Evolutionary conservation across 2,329 filamentous ascomycete species (phyloP).

Genomic region (Teratosphaeria epicoccoides): DNA sequence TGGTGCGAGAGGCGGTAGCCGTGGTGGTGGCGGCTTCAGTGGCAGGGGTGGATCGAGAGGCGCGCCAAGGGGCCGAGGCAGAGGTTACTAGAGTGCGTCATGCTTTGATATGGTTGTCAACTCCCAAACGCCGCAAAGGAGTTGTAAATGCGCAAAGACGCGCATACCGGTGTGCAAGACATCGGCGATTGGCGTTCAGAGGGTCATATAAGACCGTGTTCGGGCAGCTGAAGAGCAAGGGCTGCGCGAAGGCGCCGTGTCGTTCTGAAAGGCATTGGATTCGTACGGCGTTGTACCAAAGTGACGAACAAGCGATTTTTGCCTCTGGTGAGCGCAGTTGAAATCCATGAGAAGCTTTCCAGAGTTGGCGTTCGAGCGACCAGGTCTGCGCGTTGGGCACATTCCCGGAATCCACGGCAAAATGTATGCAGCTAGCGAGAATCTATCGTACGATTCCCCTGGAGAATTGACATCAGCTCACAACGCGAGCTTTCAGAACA

Average conservation of each 20-base stretch:
- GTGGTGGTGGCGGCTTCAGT: slow-evolving; percentile 14
- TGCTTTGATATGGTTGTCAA: not conserved
- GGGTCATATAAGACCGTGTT: not conserved
- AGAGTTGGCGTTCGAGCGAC: too few species aligned
- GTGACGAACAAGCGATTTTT: too few species aligned
- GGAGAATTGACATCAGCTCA: too few species aligned
- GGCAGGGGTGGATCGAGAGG: slow-evolving; percentile 20
- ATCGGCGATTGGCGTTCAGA: slow-evolving; percentile 2
- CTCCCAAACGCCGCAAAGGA: not conserved
- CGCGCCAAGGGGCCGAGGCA: slow-evolving; percentile 25
- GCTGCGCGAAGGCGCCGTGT: not conserved
- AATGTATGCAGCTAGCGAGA: too few species aligned
- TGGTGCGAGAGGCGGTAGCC: slow-evolving; percentile 19
- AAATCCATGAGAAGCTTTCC: too few species aligned
- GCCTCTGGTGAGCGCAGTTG: too few species aligned
- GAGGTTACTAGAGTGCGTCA: slow-evolving; percentile 21
- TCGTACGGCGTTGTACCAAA: not conserved
- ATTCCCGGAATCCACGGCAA: too few species aligned
- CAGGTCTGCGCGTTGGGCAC: too few species aligned
- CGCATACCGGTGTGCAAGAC: not conserved
- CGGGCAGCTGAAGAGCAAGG: not conserved
- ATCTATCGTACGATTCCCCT: too few species aligned
- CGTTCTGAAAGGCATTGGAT: not conserved
- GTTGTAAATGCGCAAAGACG: not conserved
- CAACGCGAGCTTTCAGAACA: too few species aligned